These are phyloP conservation scores for Ganoderma sp. DNA, from an alignment of 1,284 basidiomycete genomes.

Conservation along the genomic window DNA sequence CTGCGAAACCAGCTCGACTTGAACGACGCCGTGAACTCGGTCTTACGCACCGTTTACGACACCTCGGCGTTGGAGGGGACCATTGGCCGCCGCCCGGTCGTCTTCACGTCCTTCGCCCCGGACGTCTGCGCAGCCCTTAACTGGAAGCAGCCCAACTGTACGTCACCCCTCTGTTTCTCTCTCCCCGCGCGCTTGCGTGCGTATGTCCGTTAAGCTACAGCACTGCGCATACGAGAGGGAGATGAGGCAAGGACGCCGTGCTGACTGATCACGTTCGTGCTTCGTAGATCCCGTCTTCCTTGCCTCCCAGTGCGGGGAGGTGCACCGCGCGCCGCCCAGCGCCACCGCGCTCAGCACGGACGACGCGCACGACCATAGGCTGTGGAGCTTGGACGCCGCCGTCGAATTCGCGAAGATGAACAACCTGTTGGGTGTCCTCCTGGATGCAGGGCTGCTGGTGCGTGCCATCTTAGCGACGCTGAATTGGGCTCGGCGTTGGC, in stretches of 20 bases:
- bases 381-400: constrained; percentile 85
- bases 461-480: constrained; percentile 36
- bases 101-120: constrained; percentile 89
- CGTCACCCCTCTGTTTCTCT: constrained; percentile 36
- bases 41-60: constrained; percentile 83
- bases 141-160: constrained; percentile 99
- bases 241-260: background rate
- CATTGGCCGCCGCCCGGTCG: constrained; percentile 71
- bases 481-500: background rate
- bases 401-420: constrained; percentile 95
- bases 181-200: no score
- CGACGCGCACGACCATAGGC: constrained; percentile 56
- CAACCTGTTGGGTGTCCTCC: constrained; percentile 92
- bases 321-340: constrained; percentile 46
- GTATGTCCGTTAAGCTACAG: constrained; percentile 12
- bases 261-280: constrained; percentile 18
- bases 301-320: constrained; percentile 84
- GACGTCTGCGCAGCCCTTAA: constrained; percentile 89
- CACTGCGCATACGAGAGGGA: background rate
- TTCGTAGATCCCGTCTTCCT: constrained; percentile 94
- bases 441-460: constrained; percentile 89
- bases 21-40: constrained; percentile 82
- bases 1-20: constrained; percentile 66
- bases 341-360: constrained; percentile 51
- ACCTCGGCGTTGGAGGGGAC: constrained; percentile 57